Percentiles rank a stretch among this genome's conserved stretches.
Conservation (phyloP, 352 stramenopile genomes). For the Phytophthora nicotianae region DNA sequence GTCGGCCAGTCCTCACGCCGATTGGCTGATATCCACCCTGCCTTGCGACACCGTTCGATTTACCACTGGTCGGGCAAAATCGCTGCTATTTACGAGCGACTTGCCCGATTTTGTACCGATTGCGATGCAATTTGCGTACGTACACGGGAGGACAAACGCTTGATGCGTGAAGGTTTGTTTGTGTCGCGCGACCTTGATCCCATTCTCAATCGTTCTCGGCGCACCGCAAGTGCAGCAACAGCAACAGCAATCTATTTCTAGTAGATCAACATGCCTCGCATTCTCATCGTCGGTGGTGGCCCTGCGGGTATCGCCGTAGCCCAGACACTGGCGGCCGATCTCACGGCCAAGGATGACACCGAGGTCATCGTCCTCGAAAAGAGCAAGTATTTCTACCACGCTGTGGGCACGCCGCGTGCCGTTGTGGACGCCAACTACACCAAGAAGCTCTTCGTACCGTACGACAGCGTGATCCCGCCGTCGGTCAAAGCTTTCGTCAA, state of each 20-base stretch:
- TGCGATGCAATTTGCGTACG: no score
- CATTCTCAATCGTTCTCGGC: background rate
- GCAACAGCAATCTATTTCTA: background rate
- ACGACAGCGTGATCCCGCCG: constrained; percentile 50
- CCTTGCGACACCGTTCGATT: background rate
- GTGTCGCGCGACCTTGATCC: background rate
- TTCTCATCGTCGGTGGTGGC: constrained; percentile 62
- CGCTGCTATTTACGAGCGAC: no score
- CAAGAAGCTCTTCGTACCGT: constrained; percentile 62
- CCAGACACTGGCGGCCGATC: constrained; percentile 41
- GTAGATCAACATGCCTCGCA: constrained; percentile 36
- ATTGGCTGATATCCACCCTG: background rate
- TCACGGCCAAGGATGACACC: constrained; percentile 41
- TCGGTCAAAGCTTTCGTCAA: constrained; percentile 38
- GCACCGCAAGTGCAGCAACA: constrained; percentile 1
- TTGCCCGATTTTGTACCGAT: background rate
- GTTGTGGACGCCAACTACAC: constrained; percentile 48
- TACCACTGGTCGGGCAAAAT: no score
- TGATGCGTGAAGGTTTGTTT: background rate
- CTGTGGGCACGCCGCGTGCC: constrained; percentile 49
- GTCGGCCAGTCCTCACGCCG: background rate
- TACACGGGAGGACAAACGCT: background rate
- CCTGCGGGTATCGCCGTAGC: constrained; percentile 48
- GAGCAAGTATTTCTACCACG: constrained; percentile 57
- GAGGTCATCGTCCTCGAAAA: constrained; percentile 63